Percentiles rank a stretch among this genome's conserved stretches.
phyloP scores from a whole-genome alignment of 192 early-diverging fungal species.

The Coemansia sp. region DNA sequence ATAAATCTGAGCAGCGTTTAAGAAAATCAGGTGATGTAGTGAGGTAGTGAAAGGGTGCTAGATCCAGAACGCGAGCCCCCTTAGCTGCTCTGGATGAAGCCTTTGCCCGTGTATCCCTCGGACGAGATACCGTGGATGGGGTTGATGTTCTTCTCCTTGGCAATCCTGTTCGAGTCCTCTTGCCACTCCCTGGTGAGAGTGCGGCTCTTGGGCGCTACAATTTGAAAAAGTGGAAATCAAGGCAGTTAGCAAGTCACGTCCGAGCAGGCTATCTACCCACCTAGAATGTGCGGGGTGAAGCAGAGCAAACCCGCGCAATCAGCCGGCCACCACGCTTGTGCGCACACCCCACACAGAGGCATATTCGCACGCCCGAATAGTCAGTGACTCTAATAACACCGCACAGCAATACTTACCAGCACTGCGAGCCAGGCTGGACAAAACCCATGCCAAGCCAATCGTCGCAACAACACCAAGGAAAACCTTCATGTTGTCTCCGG shows the following conservation, averaged over 20 bases:
- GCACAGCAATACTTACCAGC: constrained; percentile 35
- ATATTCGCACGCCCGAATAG: neutral
- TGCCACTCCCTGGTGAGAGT: constrained; percentile 83
- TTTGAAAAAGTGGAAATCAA: constrained; percentile 5
- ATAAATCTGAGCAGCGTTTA: neutral
- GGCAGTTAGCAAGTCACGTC: neutral
- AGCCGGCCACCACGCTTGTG: neutral
- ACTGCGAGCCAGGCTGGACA: constrained; percentile 62
- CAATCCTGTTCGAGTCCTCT: constrained; percentile 74
- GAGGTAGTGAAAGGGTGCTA: neutral
- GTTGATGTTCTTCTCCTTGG: constrained; percentile 68
- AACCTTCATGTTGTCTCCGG: constrained; percentile 69
- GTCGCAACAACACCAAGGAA: constrained; percentile 63
- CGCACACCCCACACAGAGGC: neutral
- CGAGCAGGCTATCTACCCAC: neutral
- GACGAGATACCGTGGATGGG: constrained; percentile 78
- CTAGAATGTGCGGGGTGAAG: neutral
- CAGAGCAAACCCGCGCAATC: neutral
- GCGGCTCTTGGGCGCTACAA: constrained; percentile 61
- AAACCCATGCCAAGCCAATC: constrained; percentile 51
- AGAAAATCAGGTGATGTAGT: constrained; percentile 2
- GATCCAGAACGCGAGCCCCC: neutral
- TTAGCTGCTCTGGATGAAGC: constrained; percentile 57
- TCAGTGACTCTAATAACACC: constrained; percentile 8
- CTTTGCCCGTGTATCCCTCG: constrained; percentile 74